phyloP scores from a whole-genome alignment of 2,329 filamentous ascomycete species.

The Daldinia sp. region DNA sequence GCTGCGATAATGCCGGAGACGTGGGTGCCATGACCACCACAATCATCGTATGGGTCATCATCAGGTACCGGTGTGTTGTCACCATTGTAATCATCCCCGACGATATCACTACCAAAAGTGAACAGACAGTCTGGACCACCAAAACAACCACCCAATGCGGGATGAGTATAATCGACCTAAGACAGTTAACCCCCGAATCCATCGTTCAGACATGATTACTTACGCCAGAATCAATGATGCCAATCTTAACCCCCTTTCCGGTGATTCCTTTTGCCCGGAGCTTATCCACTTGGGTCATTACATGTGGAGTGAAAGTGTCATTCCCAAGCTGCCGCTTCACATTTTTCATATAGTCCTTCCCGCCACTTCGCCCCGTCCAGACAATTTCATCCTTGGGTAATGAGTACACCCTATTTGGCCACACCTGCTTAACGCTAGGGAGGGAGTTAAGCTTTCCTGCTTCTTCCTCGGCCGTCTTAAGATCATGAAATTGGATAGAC shows the following conservation, averaged over 20 bases:
- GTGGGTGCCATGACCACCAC: slow-evolving; percentile 67
- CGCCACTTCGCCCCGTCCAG: slow-evolving; percentile 51
- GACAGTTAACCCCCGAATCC: slow-evolving; percentile 26
- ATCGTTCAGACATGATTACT: slow-evolving; percentile 38
- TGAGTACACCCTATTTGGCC: slow-evolving; percentile 56
- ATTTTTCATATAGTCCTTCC: slow-evolving; percentile 39
- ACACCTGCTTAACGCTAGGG: slow-evolving; percentile 58
- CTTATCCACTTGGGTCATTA: slow-evolving; percentile 66
- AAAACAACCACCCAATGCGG: slow-evolving; percentile 70
- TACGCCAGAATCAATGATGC: slow-evolving; percentile 63
- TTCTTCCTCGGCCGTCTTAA: slow-evolving; percentile 54
- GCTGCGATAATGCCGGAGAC: slow-evolving; percentile 70
- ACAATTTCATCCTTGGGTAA: slow-evolving; percentile 56
- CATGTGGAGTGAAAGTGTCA: slow-evolving; percentile 58
- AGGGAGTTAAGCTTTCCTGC: slow-evolving; percentile 53
- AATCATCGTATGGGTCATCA: slow-evolving; percentile 59
- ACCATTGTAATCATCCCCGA: slow-evolving; percentile 62
- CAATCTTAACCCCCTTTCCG: slow-evolving; percentile 62
- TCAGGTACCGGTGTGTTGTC: slow-evolving; percentile 44
- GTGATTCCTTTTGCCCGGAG: slow-evolving; percentile 57
- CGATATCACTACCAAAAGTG: slow-evolving; percentile 55
- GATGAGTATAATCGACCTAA: slow-evolving; percentile 68
- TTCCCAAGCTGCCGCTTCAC: slow-evolving; percentile 47
- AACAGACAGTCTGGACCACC: slow-evolving; percentile 68
- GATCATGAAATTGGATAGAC: slow-evolving; percentile 61